Conservation (phyloP, 2,329 filamentous ascomycete genomes). For the Dothidotthia symphoricarpi region DNA sequence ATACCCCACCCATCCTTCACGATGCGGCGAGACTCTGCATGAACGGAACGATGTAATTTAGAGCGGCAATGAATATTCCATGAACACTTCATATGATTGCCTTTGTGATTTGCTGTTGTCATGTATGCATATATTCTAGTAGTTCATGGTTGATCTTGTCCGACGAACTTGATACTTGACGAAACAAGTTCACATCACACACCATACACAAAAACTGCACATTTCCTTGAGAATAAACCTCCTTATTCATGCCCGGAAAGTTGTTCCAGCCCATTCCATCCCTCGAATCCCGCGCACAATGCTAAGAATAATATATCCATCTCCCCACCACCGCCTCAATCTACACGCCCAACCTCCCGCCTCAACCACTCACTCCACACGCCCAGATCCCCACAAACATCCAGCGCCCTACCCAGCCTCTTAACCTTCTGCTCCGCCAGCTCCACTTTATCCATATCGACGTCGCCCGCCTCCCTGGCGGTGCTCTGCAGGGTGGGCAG, state of each 20-base stretch:
- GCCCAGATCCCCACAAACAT: slow-evolving; percentile 50
- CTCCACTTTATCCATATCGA: slow-evolving; percentile 31
- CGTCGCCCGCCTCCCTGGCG: background rate
- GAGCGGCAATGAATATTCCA: slow-evolving; percentile 11
- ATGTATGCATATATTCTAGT: too few relatives aligned
- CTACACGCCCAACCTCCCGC: slow-evolving; percentile 15
- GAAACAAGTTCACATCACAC: too few relatives aligned
- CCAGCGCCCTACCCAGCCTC: slow-evolving; percentile 47
- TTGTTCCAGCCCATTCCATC: too few relatives aligned
- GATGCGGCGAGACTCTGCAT: slow-evolving; percentile 13
- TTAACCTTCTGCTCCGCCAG: slow-evolving; percentile 23
- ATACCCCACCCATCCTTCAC: too few relatives aligned
- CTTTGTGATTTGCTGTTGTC: too few relatives aligned
- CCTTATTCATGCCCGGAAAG: too few relatives aligned
- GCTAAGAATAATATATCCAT: too few relatives aligned
- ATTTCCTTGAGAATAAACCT: too few relatives aligned
- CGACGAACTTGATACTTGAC: too few relatives aligned
- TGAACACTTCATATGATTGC: slow-evolving; percentile 7
- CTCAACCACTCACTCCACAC: slow-evolving; percentile 54
- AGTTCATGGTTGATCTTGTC: too few relatives aligned
- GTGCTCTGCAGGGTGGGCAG: slow-evolving; percentile 10
- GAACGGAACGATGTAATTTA: slow-evolving; percentile 11
- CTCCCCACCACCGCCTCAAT: background rate
- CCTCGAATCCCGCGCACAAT: too few relatives aligned
- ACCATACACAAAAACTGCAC: too few relatives aligned